These are phyloP conservation scores for Penicillium sp. DNA, from an alignment of 2,329 filamentous ascomycete species.

Conservation along the genomic window DNA sequence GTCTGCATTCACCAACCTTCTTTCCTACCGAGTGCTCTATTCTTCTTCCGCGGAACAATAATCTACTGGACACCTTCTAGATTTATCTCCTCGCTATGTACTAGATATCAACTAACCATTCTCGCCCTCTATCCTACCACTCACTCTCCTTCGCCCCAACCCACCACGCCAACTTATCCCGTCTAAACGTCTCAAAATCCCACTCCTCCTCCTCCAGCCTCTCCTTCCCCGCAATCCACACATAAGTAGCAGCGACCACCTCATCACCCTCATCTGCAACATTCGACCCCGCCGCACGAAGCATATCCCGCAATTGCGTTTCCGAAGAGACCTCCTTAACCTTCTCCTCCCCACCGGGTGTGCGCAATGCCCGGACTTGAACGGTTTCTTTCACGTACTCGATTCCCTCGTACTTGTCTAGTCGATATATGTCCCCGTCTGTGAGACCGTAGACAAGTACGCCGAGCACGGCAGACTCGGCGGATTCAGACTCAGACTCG, in stretches of 20 bases:
- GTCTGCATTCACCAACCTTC: conserved; percentile 11
- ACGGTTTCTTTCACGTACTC: conserved; percentile 69
- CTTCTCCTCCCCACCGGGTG: conserved; percentile 17
- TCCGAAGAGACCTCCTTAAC: conserved; percentile 34
- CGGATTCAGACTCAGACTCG: background rate
- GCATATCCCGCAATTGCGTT: conserved; percentile 44
- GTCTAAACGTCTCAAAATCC: conserved; percentile 84
- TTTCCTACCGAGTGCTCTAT: background rate
- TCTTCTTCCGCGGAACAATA: background rate
- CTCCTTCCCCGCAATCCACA: conserved; percentile 59
- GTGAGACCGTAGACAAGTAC: conserved; percentile 80
- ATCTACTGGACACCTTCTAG: background rate
- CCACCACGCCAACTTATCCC: conserved; percentile 72
- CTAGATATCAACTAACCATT: conserved; percentile 3
- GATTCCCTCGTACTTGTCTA: conserved; percentile 82
- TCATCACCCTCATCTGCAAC: conserved; percentile 53
- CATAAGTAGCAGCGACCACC: conserved; percentile 67
- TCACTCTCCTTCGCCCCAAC: conserved; percentile 55
- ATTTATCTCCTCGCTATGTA: background rate
- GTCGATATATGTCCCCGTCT: conserved; percentile 72
- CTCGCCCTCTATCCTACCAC: conserved; percentile 35
- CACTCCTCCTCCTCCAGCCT: conserved; percentile 76
- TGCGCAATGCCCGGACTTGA: conserved; percentile 50
- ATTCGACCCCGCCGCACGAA: conserved; percentile 59
- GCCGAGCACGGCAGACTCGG: conserved; percentile 67